Base-by-base conservation (phyloP, 2,329 filamentous ascomycete species). In the Anisogramma anomala region DNA sequence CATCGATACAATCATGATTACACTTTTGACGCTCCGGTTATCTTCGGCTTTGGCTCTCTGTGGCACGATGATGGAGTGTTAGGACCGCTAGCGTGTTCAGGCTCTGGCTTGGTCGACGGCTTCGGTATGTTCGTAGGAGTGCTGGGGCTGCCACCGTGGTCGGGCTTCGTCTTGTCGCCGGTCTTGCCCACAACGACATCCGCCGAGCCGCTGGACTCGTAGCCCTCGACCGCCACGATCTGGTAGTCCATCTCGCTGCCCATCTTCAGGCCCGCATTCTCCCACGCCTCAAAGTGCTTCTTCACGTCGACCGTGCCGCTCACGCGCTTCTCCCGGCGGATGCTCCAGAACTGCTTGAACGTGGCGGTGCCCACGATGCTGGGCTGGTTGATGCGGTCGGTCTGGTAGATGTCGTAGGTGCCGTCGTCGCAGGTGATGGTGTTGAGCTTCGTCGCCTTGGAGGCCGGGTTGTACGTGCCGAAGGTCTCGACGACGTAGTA, bases 211-310 rank as follows among this genome's bases (percentile, higher is more conserved):
- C 57, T 64, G 54, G 67, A 69, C 46, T 64, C 60, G 55, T 72
- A 71, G 17, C 68, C 69, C 52, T 69, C 67, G 1, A 62, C 66
- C 8, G 66, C 66, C 14, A 68, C 52, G 45, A 70, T 68, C 61
- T 65, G 62, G 55, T 71, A 71, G 53, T 70, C 56, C n/a, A n/a
- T n/a, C 49, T 62, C 58, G 30, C 51, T 55, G 4, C 67, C 67
- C 17, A 71, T 48, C 33, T 57, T 59, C 54, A 68, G 51, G 18
- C 67, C 67, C 25, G 53, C 48, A 42, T 56, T 55, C 22, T 53
- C 53, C 69, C 69, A 72, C 3, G 66, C 67, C 48, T 65, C 58
- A 48, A 72, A 68, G 53, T 72, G 69, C 45, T 64, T 67, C 31
- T 52, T 53, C 1, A 60, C 59, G 11, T 61, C 68, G 45, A 74